phyloP scores from a whole-genome alignment of 2,329 filamentous ascomycete genomes.

The Zasmidium citrigriseum region DNA sequence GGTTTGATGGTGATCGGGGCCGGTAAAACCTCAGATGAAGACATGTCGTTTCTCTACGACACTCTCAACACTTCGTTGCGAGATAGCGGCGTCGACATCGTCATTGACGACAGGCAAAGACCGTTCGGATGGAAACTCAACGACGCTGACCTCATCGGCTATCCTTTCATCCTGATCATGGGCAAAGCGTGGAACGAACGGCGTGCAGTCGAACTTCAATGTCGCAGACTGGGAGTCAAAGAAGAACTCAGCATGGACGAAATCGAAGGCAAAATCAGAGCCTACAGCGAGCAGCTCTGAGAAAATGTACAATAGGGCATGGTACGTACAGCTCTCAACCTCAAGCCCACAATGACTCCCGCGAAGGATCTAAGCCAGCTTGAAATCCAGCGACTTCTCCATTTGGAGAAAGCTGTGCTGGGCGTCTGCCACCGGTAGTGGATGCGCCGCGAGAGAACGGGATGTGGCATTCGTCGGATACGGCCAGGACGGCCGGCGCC shows the following conservation, averaged over 20 bases:
- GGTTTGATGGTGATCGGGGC: constrained; percentile 67
- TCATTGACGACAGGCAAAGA: constrained; percentile 70
- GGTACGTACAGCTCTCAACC: background rate
- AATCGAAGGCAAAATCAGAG: constrained; percentile 13
- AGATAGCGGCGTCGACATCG: constrained; percentile 52
- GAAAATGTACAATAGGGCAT: background rate
- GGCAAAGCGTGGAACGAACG: constrained; percentile 68
- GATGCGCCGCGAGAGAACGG: no score
- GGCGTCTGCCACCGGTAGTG: no score
- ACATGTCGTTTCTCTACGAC: constrained; percentile 60
- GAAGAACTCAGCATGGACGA: constrained; percentile 38
- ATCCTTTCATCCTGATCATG: constrained; percentile 78
- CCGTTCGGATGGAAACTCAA: constrained; percentile 80
- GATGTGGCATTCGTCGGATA: no score
- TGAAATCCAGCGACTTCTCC: no score
- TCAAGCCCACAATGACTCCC: no score
- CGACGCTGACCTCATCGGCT: constrained; percentile 87
- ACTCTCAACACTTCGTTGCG: constrained; percentile 40
- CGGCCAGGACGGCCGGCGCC: no score
- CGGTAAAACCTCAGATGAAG: constrained; percentile 12
- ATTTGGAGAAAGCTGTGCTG: no score
- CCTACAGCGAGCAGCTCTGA: constrained; percentile 21
- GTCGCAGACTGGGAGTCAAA: constrained; percentile 65
- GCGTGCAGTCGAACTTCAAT: constrained; percentile 72
- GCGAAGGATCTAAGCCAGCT: no score